Evolutionary conservation across 768 basidiomycete species (phyloP).

Genomic region (Naganishia randhawae): DNA sequence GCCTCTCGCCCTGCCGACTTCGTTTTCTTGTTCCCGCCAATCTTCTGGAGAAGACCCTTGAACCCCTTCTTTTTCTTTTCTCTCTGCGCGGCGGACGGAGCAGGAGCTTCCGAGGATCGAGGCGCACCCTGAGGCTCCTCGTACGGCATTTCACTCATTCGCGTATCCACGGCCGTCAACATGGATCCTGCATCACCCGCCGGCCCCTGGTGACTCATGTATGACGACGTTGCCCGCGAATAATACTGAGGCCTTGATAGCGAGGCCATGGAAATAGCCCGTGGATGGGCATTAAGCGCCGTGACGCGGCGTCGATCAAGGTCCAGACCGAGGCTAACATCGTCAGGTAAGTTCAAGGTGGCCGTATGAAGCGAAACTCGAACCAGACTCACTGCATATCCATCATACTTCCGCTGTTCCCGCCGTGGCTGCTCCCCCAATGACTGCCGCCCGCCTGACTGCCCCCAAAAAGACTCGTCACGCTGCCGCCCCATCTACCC

Average conservation of each 20-base stretch:
- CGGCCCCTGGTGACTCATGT: slow-evolving; percentile 11
- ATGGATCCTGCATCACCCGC: not conserved
- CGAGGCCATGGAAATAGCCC: slow-evolving; percentile 47
- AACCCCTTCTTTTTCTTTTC: slow-evolving; percentile 49
- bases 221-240: slow-evolving; percentile 34
- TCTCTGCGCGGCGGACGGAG: not conserved
- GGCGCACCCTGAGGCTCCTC: slow-evolving; percentile 1
- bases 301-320: slow-evolving; percentile 41
- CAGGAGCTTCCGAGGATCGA: too few relatives aligned
- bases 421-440: slow-evolving; percentile 50
- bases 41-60: slow-evolving; percentile 50
- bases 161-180: slow-evolving; percentile 22
- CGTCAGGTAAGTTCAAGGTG: not conserved
- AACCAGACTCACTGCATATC: slow-evolving; percentile 51
- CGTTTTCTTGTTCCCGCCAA: slow-evolving; percentile 32
- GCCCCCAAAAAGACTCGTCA: slow-evolving; percentile 50
- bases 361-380: not conserved
- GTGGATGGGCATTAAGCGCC: slow-evolving; percentile 39
- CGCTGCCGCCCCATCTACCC: slow-evolving; percentile 47
- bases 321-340: slow-evolving; percentile 48
- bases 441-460: slow-evolving; percentile 49
- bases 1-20: not conserved
- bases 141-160: slow-evolving; percentile 10
- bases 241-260: slow-evolving; percentile 47
- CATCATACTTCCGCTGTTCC: slow-evolving; percentile 52